Percentiles rank a stretch among this genome's conserved stretches.
Conservation (phyloP, 768 basidiomycete genomes). For the Nevesoporus exiguus region DNA sequence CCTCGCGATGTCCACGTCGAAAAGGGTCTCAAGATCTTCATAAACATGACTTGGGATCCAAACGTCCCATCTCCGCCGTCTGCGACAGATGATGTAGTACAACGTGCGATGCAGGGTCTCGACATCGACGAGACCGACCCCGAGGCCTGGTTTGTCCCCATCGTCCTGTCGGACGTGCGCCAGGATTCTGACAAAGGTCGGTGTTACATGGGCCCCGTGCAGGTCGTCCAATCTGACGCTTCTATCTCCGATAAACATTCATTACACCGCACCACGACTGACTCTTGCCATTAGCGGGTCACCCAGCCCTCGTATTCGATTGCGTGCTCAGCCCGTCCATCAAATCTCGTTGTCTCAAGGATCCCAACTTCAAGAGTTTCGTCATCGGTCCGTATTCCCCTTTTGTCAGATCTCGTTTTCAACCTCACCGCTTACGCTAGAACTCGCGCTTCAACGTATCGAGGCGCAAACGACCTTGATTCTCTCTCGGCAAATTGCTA, state of each 20-base stretch:
- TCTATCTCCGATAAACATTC: slow-evolving; percentile 16
- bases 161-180: slow-evolving; percentile 63
- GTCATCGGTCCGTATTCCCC: slow-evolving; percentile 49
- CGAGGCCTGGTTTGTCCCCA: slow-evolving; percentile 62
- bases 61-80: slow-evolving; percentile 67
- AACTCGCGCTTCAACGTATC: slow-evolving; percentile 65
- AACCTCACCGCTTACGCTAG: slow-evolving; percentile 34
- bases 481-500: slow-evolving; percentile 66
- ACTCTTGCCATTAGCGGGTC: slow-evolving; percentile 50
- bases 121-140: slow-evolving; percentile 38
- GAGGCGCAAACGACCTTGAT: slow-evolving; percentile 57
- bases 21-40: slow-evolving; percentile 59
- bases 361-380: slow-evolving; percentile 65
- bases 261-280: neutral
- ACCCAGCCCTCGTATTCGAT: slow-evolving; percentile 68
- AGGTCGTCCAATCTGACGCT: slow-evolving; percentile 8
- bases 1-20: slow-evolving; percentile 31
- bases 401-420: neutral
- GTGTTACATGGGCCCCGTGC: slow-evolving; percentile 14
- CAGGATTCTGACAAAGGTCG: slow-evolving; percentile 69
- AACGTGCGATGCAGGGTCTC: slow-evolving; percentile 53
- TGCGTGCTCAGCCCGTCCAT: slow-evolving; percentile 60
- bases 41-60: slow-evolving; percentile 70
- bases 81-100: slow-evolving; percentile 55
- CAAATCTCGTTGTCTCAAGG: slow-evolving; percentile 55